phyloP scores from a whole-genome alignment of 2,329 filamentous ascomycete genomes.

The Neocucurbitaria cava region DNA sequence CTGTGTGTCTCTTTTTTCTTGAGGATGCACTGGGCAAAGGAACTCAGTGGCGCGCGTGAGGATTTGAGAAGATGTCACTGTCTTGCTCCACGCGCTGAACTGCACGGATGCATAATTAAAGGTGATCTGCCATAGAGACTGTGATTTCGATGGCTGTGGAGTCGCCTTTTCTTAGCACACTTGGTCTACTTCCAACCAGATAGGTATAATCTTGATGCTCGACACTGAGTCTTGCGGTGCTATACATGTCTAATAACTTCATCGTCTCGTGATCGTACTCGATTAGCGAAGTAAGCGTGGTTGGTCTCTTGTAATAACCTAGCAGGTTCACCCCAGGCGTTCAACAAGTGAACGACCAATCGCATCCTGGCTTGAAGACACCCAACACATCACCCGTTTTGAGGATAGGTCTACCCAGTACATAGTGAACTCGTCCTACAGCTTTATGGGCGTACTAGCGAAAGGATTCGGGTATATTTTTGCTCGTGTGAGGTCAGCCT shows the following conservation, averaged over 20 bases:
- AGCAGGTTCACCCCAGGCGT: background rate
- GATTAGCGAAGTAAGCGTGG: background rate
- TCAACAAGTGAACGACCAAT: background rate
- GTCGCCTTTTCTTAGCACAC: background rate
- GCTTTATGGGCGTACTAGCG: background rate
- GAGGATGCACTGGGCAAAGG: background rate
- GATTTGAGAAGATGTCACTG: background rate
- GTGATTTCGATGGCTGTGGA: background rate
- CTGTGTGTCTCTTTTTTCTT: background rate
- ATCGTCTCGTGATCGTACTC: background rate
- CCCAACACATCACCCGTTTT: background rate
- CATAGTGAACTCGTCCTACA: background rate
- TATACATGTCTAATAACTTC: background rate
- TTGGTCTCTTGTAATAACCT: background rate
- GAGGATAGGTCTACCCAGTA: too few species aligned
- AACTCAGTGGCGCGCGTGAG: background rate
- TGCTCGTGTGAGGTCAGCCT: background rate
- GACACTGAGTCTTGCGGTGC: too few species aligned
- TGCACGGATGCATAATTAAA: background rate
- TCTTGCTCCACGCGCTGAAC: background rate
- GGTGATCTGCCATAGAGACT: background rate
- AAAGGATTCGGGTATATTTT: background rate
- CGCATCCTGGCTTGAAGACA: background rate
- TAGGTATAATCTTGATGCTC: background rate
- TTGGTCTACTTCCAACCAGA: background rate